These are phyloP conservation scores for Podaxis sp. DNA, from an alignment of 768 basidiomycete genomes.

Conservation along the genomic window DNA sequence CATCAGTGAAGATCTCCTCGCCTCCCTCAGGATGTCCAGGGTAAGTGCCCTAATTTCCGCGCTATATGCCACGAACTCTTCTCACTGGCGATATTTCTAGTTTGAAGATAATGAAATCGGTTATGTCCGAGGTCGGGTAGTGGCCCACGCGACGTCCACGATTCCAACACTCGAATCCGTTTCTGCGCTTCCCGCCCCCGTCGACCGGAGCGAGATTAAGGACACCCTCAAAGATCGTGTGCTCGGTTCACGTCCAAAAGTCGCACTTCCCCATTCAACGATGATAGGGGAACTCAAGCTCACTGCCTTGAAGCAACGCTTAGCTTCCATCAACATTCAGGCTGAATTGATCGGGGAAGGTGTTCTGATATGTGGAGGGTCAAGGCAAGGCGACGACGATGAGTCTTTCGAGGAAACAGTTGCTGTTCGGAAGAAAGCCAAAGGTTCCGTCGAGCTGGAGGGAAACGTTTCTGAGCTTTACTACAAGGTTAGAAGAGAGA, in stretches of 20 bases:
- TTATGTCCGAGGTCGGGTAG: conserved; percentile 86
- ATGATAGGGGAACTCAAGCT: conserved; percentile 98
- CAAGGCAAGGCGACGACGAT: conserved; percentile 38
- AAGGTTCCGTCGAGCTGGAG: conserved; percentile 86
- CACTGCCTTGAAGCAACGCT: conserved; percentile 80
- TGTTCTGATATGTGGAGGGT: conserved; percentile 83
- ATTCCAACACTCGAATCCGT: conserved; percentile 85
- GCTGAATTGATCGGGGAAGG: conserved; percentile 98
- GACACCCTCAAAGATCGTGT: conserved; percentile 36
- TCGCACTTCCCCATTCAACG: conserved; percentile 79
- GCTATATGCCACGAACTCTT: background rate
- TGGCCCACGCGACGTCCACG: conserved; percentile 80
- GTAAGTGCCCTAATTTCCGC: conserved; percentile 45
- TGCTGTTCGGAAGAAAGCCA: conserved; percentile 83
- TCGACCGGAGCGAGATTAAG: conserved; percentile 22
- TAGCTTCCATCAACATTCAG: conserved; percentile 74
- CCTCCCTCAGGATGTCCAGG: conserved; percentile 79
- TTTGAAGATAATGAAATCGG: conserved; percentile 98
- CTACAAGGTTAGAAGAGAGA: conserved; percentile 84
- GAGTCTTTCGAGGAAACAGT: conserved; percentile 66
- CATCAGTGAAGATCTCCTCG: conserved; percentile 85
- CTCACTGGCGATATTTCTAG: conserved; percentile 37
- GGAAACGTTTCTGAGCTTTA: conserved; percentile 88
- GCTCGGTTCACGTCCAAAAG: conserved; percentile 66
- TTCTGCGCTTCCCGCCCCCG: conserved; percentile 28